These are phyloP conservation scores for Sugiyamaella boreocaroliniensis DNA, from an alignment of 805 yeast species.

Conservation along the genomic window DNA sequence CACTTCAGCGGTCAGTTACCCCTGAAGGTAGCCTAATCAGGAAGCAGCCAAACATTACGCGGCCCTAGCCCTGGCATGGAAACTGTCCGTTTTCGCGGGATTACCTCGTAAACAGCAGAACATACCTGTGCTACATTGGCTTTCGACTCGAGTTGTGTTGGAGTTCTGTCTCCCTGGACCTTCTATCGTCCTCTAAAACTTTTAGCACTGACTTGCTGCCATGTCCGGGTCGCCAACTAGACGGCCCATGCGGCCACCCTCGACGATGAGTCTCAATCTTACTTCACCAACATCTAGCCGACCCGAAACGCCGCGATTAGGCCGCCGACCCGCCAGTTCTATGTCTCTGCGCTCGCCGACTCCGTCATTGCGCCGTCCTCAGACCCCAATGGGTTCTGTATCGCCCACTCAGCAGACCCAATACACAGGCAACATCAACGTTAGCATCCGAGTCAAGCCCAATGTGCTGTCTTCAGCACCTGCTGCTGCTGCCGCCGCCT, in stretches of 20 bases:
- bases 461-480: conserved; percentile 8
- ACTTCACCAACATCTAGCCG: conserved; percentile 9
- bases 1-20: background rate
- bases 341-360: conserved; percentile 24
- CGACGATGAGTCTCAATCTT: conserved; percentile 2
- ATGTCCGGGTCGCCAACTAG: conserved; percentile 4
- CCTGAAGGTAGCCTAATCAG: background rate
- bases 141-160: background rate
- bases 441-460: conserved; percentile 75
- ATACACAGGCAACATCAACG: conserved; percentile 68
- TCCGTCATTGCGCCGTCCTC: conserved; percentile 19
- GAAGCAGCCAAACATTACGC: background rate
- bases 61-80: background rate
- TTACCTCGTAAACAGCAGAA: too few relatives aligned
- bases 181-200: background rate
- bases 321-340: conserved; percentile 24
- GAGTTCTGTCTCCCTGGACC: background rate
- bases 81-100: background rate
- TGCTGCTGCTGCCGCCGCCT: background rate
- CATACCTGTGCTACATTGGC: too few relatives aligned
- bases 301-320: conserved; percentile 23
- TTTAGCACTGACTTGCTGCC: background rate
- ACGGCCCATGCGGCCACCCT: conserved; percentile 7
- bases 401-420: conserved; percentile 12
- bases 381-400: conserved; percentile 18